phyloP scores from a whole-genome alignment of 345 rosid species.

The Salix exigua region DNA sequence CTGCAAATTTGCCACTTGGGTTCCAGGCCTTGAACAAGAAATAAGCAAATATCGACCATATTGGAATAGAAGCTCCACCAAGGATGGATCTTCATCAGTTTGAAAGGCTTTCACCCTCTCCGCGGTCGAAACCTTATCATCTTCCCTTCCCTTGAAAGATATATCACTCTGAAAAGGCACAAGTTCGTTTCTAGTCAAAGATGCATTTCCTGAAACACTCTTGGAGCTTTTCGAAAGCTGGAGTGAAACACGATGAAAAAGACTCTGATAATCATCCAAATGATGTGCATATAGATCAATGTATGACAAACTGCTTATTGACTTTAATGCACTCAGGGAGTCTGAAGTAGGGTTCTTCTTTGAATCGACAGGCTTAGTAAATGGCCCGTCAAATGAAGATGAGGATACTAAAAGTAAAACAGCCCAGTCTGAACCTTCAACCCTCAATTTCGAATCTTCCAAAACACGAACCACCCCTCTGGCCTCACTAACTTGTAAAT shows the following conservation, averaged over 20 bases:
- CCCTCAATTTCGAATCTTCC: constrained; percentile 59
- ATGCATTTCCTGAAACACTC: constrained; percentile 6
- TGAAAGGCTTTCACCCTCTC: constrained; percentile 74
- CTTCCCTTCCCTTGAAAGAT: constrained; percentile 8
- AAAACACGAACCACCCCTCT: constrained; percentile 41
- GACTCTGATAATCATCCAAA: background rate
- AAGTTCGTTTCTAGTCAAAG: constrained; percentile 12
- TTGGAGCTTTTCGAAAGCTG: constrained; percentile 46
- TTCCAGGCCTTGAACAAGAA: constrained; percentile 86
- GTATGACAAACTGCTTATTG: constrained; percentile 48
- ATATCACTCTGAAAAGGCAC: background rate
- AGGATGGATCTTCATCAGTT: constrained; percentile 72
- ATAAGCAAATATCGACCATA: constrained; percentile 85
- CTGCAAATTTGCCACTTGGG: constrained; percentile 87
- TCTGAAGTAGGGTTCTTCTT: constrained; percentile 58
- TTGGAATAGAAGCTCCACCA: constrained; percentile 81
- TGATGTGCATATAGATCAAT: constrained; percentile 24
- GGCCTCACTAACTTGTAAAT: constrained; percentile 58
- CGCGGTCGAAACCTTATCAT: constrained; percentile 45
- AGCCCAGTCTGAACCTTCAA: constrained; percentile 73
- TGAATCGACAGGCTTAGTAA: constrained; percentile 66
- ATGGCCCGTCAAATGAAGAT: constrained; percentile 82
- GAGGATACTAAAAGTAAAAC: constrained; percentile 59
- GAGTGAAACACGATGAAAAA: constrained; percentile 56
- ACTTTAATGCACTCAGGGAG: constrained; percentile 37